These are phyloP conservation scores for Lachnellula willkommii DNA, from an alignment of 2,329 filamentous ascomycete genomes.

Conservation along the genomic window DNA sequence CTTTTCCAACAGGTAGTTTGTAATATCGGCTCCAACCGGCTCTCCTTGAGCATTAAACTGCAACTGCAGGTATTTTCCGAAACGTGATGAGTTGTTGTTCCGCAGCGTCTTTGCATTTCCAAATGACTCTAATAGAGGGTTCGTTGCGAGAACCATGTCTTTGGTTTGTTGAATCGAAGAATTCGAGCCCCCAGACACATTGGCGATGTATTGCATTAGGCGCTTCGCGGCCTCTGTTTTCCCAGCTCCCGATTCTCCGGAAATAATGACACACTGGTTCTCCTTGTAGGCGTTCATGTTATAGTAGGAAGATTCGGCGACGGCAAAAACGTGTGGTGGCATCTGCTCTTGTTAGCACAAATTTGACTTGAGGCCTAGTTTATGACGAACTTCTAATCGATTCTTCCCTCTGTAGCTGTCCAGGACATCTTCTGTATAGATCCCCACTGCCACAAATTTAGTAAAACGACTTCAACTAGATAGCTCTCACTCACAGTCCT, in stretches of 20 bases:
- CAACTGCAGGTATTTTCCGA: slow-evolving; percentile 96
- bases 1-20: slow-evolving; percentile 96
- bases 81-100: slow-evolving; percentile 98
- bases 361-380: background rate
- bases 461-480: slow-evolving; percentile 11
- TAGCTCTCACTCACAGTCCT: slow-evolving; percentile 57
- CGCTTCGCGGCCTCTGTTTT: slow-evolving; percentile 98
- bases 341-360: slow-evolving; percentile 38
- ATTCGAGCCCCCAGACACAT: slow-evolving; percentile 73
- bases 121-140: slow-evolving; percentile 93
- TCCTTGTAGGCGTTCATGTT: slow-evolving; percentile 99
- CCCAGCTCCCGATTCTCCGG: slow-evolving; percentile 93
- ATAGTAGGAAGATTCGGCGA: slow-evolving; percentile 94
- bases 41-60: slow-evolving; percentile 91
- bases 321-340: slow-evolving; percentile 93
- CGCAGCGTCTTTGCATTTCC: slow-evolving; percentile 96
- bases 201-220: slow-evolving; percentile 99
- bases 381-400: slow-evolving; percentile 65
- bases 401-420: slow-evolving; percentile 97
- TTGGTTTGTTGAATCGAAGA: slow-evolving; percentile 89
- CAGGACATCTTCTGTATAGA: slow-evolving; percentile 92
- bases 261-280: slow-evolving; percentile 99
- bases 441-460: slow-evolving; percentile 61
- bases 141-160: slow-evolving; percentile 98
- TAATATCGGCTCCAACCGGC: slow-evolving; percentile 93